Percentiles rank a stretch among this genome's conserved stretches.
Conservation (phyloP, 495 filamentous ascomycete genomes). For the Aspergillus taichungensis region DNA sequence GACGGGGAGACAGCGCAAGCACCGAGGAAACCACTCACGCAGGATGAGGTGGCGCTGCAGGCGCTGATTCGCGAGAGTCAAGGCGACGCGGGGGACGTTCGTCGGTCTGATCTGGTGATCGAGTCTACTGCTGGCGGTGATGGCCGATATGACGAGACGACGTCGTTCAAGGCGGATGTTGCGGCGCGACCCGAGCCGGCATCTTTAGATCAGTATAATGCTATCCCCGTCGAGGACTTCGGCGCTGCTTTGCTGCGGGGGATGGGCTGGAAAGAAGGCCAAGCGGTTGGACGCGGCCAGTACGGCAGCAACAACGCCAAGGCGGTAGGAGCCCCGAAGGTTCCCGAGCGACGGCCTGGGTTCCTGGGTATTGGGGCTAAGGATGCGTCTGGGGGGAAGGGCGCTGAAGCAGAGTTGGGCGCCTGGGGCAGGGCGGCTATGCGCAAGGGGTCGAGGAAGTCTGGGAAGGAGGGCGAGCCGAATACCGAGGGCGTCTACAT, state of each 20-base stretch:
- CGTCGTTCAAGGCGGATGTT: slow-evolving; percentile 59
- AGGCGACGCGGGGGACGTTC: slow-evolving; percentile 27
- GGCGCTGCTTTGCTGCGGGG: slow-evolving; percentile 78
- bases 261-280: slow-evolving; percentile 92
- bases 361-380: slow-evolving; percentile 82
- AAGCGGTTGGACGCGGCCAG: slow-evolving; percentile 52
- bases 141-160: slow-evolving; percentile 48
- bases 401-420: slow-evolving; percentile 66
- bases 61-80: slow-evolving; percentile 58
- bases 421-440: slow-evolving; percentile 64
- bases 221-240: slow-evolving; percentile 88
- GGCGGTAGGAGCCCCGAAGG: slow-evolving; percentile 28
- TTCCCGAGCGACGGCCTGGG: slow-evolving; percentile 60
- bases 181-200: slow-evolving; percentile 65
- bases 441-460: slow-evolving; percentile 43
- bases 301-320: slow-evolving; percentile 25
- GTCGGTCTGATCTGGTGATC: slow-evolving; percentile 51
- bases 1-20: slow-evolving; percentile 8
- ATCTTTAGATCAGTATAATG: slow-evolving; percentile 74
- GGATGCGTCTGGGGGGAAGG: slow-evolving; percentile 45
- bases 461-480: slow-evolving; percentile 27
- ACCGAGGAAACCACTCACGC: slow-evolving; percentile 34
- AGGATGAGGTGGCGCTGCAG: slow-evolving; percentile 72
- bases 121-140: slow-evolving; percentile 33
- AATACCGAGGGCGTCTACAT: slow-evolving; percentile 51